These are phyloP conservation scores for Neofusicoccum cordaticola DNA, from an alignment of 2,329 filamentous ascomycete genomes.

Conservation along the genomic window DNA sequence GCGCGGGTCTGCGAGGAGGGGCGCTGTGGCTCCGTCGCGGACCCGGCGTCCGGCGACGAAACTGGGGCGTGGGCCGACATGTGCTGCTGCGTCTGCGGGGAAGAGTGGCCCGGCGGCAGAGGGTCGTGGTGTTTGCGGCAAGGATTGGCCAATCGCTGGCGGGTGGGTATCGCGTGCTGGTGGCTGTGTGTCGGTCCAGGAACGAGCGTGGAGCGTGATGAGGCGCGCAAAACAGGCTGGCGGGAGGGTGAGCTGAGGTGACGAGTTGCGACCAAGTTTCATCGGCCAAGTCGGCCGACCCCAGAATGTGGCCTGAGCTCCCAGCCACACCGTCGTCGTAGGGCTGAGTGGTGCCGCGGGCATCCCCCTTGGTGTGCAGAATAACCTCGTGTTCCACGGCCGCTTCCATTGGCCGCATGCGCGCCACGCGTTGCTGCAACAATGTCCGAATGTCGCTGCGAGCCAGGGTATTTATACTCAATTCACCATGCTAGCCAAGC, in stretches of 20 bases:
- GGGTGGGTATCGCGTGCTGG: background rate
- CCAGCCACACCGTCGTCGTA: constrained; percentile 3
- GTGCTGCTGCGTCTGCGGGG: background rate
- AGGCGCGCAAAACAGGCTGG: background rate
- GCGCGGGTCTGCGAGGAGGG: background rate
- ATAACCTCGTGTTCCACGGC: background rate
- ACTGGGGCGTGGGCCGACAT: background rate
- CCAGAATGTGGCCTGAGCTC: constrained; percentile 10
- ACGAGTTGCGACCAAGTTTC: constrained; percentile 4
- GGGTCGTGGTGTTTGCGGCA: background rate
- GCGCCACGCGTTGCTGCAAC: background rate
- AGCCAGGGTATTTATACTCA: background rate
- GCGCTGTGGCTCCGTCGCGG: background rate
- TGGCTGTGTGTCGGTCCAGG: background rate
- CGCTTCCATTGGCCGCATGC: background rate
- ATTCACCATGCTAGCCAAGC: background rate
- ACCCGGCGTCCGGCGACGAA: background rate
- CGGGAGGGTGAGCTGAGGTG: constrained; percentile 5
- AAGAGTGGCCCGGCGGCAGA: background rate
- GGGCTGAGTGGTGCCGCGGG: background rate
- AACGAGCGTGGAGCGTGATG: background rate
- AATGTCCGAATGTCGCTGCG: no score
- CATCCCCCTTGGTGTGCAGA: background rate
- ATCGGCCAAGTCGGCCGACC: background rate
- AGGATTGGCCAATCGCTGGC: constrained; percentile 1